phyloP scores from a whole-genome alignment of 2,329 filamentous ascomycete species.

The Talaromyces funiculosus region DNA sequence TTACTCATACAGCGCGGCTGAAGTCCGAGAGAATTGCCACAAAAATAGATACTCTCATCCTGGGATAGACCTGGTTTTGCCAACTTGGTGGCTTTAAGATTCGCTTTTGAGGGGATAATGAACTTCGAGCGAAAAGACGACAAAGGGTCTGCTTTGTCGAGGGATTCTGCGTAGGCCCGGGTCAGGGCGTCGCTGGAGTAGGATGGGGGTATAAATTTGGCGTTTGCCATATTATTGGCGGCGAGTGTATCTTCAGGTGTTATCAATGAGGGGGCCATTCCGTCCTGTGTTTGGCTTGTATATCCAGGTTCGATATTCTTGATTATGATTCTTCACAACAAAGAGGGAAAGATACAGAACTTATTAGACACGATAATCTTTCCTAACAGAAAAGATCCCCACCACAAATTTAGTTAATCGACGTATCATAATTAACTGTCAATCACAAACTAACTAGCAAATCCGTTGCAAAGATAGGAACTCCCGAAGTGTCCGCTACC shows the following conservation, averaged over 20 bases:
- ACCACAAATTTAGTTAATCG: not conserved
- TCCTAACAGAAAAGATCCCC: not conserved
- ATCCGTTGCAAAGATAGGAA: not conserved
- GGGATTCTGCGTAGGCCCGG: conserved; percentile 37
- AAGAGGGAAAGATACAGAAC: not conserved
- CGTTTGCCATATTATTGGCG: not conserved
- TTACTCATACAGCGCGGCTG: conserved; percentile 65
- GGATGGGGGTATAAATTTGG: not conserved
- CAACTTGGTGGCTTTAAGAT: conserved; percentile 61
- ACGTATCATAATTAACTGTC: not conserved
- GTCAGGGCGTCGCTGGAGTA: conserved; percentile 22
- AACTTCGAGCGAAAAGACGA: conserved; percentile 64
- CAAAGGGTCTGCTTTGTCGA: conserved; percentile 58
- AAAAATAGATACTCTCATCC: conserved; percentile 62
- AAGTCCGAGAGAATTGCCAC: conserved; percentile 80
- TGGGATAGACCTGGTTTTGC: conserved; percentile 32
- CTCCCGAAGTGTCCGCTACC: conserved; percentile 14
- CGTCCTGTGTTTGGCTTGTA: not conserved
- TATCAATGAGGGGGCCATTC: not conserved
- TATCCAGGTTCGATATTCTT: not conserved
- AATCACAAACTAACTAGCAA: not conserved
- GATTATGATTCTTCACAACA: not conserved
- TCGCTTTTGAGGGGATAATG: conserved; percentile 67
- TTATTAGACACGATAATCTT: not conserved
- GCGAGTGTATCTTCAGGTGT: not conserved